phyloP scores from a whole-genome alignment of 495 filamentous ascomycete species.

The Geopyxis carbonaria region DNA sequence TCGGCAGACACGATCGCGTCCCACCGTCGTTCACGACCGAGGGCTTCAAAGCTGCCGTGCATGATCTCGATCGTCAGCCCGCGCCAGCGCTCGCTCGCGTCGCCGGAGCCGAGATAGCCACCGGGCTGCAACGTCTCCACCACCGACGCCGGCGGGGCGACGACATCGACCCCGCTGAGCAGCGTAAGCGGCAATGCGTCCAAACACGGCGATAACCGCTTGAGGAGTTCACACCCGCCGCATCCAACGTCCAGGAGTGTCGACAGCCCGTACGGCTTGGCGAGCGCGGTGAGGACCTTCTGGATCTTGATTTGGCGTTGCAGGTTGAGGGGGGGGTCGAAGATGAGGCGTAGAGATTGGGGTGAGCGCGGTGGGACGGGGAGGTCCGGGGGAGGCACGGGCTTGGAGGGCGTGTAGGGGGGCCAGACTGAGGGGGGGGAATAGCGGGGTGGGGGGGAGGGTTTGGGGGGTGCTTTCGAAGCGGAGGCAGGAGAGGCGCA shows the following conservation, averaged over 20 bases:
- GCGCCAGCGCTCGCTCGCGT: conserved; percentile 17
- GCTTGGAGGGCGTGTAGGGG: too few species aligned
- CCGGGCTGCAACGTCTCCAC: too few species aligned
- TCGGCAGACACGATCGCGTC: conserved; percentile 20
- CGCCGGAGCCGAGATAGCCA: not conserved
- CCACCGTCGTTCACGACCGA: conserved; percentile 4
- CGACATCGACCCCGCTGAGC: conserved; percentile 22
- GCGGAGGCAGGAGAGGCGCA: too few species aligned
- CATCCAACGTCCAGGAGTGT: conserved; percentile 23
- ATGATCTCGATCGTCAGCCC: conserved; percentile 12
- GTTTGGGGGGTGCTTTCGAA: too few species aligned
- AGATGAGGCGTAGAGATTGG: too few species aligned
- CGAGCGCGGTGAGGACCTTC: conserved; percentile 7
- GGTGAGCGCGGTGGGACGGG: too few species aligned
- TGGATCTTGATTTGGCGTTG: conserved; percentile 18
- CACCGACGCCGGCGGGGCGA: conserved; percentile 7
- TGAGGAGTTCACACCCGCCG: conserved; percentile 14
- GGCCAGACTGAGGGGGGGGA: too few species aligned
- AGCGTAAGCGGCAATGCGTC: conserved; percentile 18
- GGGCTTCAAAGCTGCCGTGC: conserved; percentile 11
- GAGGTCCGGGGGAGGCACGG: too few species aligned
- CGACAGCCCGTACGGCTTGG: not conserved
- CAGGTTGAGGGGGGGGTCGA: conserved; percentile 18
- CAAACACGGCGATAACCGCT: conserved; percentile 14
- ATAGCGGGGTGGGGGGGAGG: too few species aligned